A percentile compares a stretch with the other conserved stretches of the same genome.
These are phyloP conservation scores for Sporisorium sorghi DNA, from an alignment of 1,284 basidiomycete species.

Conservation along the genomic window DNA sequence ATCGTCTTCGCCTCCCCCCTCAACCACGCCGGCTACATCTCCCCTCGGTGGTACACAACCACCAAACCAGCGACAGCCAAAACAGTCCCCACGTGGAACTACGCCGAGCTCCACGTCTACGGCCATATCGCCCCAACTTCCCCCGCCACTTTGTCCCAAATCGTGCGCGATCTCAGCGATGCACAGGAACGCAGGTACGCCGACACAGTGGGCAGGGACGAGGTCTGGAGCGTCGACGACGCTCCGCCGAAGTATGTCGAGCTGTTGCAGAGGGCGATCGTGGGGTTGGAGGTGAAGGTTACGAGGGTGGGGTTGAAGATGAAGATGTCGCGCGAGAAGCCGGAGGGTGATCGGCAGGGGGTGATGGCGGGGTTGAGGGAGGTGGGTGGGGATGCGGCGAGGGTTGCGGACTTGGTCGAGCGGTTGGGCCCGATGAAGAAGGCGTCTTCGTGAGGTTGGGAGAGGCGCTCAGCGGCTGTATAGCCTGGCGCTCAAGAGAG, in stretches of 20 bases:
- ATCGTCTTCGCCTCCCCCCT: conserved; percentile 34
- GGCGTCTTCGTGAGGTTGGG: background rate
- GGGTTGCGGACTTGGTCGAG: conserved; percentile 13
- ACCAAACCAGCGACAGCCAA: conserved; percentile 50
- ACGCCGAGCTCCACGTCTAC: conserved; percentile 47
- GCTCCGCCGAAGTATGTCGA: conserved; percentile 70
- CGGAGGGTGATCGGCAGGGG: conserved; percentile 69
- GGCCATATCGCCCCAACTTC: conserved; percentile 13
- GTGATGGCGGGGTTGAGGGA: conserved; percentile 69
- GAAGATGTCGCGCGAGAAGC: conserved; percentile 71
- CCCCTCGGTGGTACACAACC: conserved; percentile 41
- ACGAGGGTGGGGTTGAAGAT: conserved; percentile 70
- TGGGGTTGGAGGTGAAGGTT: conserved; percentile 70
- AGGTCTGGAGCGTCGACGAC: conserved; percentile 69
- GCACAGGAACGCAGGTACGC: conserved; percentile 15
- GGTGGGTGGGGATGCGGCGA: conserved; percentile 47
- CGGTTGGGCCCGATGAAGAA: conserved; percentile 8
- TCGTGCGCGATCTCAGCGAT: conserved; percentile 19
- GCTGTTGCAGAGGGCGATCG: conserved; percentile 70
- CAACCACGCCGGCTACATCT: conserved; percentile 34
- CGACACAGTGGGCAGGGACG: background rate
- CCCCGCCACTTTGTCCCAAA: background rate
- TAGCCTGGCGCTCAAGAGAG: too few species aligned
- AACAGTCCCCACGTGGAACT: conserved; percentile 56
- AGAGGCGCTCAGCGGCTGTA: too few species aligned